These are phyloP conservation scores for Podaxis sp. DNA, from an alignment of 768 basidiomycete genomes.

Conservation along the genomic window DNA sequence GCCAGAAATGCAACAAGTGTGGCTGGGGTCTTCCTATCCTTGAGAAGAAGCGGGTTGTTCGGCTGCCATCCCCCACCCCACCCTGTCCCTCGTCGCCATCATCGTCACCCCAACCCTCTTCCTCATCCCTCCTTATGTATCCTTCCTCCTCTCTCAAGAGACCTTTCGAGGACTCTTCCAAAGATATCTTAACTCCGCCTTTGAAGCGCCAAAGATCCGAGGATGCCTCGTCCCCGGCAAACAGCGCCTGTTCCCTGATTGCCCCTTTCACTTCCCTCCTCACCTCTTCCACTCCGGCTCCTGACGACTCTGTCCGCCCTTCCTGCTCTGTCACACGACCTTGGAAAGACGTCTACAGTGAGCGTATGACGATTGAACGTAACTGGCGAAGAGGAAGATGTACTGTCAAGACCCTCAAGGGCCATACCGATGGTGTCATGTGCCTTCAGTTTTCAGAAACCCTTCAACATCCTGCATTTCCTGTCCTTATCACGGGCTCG, in stretches of 20 bases:
- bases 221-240: constrained; percentile 16
- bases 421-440: constrained; percentile 96
- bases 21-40: constrained; percentile 96
- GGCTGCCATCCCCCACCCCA: constrained; percentile 3
- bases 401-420: constrained; percentile 80
- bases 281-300: constrained; percentile 14
- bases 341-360: constrained; percentile 98
- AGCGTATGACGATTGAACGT: constrained; percentile 92
- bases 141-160: constrained; percentile 25
- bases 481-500: constrained; percentile 95
- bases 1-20: constrained; percentile 93
- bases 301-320: constrained; percentile 24
- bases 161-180: constrained; percentile 29
- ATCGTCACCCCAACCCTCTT: constrained; percentile 31
- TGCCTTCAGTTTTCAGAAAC: constrained; percentile 94
- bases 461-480: constrained; percentile 79
- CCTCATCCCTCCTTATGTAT: constrained; percentile 30
- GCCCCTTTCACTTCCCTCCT: constrained; percentile 16
- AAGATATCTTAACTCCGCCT: constrained; percentile 31
- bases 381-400: constrained; percentile 97
- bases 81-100: constrained; percentile 36
- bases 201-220: constrained; percentile 53
- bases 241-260: constrained; percentile 12
- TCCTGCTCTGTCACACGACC: constrained; percentile 67
- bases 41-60: constrained; percentile 52